Base-by-base conservation (phyloP, 2,329 filamentous ascomycete species). In the Davidsoniella eucalypti region DNA sequence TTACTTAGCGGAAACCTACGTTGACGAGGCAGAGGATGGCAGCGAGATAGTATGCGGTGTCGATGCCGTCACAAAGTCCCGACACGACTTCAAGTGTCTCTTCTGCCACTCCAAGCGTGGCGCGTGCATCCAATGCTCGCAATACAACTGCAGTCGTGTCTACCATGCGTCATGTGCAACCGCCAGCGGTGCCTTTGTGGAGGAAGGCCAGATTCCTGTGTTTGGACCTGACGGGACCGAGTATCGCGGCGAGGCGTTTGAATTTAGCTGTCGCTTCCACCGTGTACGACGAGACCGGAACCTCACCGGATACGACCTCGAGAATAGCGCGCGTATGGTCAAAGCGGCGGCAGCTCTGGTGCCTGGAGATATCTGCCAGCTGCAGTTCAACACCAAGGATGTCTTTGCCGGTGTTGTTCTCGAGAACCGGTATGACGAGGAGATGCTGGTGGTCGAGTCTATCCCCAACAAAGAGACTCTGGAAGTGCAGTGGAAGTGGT, bases 101-200 rank as follows among this genome's bases (percentile, higher is more conserved):
- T 94, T 86, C 66, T 98, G 92, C 61, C 85, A 88, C 33, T 93
- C 87, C 29, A 93, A 92, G 64, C 84, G 84, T 52, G 92, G 92
- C n/a, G 87, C 87, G 14, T 95, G 90, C 66, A 93, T 98, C 67
- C 90, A 96, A 64, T 98, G 92, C 65, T 93, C 87, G 1, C 82
- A 87, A 57, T 90, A 88, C 69, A 96, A 94, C 63, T 98, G 92
- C 59, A 83, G 86, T 3, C 75, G 92, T 55, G 83, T 90, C 7
- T 98, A 95, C 65, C 92, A 98, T 62, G 85, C 90, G 14, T 96
- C 88, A 1, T 98, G 92, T 62, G 92, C 92, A 2, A 82, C 87
- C 6, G 81, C 90, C 18, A 90, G 88, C 36, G 92, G 92, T 51
- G 87, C 95, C 2, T 84, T 94, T 61, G 80, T 95, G 45, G 90